Percentiles rank a stretch among this genome's conserved stretches.
Conservation (phyloP, 768 basidiomycete genomes). For the Lentinula edodes region DNA sequence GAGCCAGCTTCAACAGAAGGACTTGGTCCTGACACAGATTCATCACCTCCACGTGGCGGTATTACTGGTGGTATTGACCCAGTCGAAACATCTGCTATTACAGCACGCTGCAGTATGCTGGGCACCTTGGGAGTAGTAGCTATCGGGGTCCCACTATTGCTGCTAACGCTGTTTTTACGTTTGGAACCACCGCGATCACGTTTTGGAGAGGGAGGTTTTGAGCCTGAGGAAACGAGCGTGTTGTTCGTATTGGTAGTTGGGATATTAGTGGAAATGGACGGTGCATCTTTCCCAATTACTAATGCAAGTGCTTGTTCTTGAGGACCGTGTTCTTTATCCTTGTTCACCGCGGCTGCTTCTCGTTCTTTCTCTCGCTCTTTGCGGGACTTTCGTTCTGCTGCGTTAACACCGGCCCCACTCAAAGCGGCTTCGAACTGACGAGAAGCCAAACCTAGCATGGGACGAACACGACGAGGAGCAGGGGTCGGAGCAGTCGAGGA, state of each 20-base stretch:
- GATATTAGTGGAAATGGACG: not conserved
- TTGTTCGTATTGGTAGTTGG: not conserved
- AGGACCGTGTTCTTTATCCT: constrained; percentile 12
- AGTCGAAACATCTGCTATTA: constrained; percentile 11
- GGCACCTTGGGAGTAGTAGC: constrained; percentile 17
- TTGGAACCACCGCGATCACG: constrained; percentile 9
- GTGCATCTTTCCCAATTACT: not conserved
- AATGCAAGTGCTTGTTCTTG: constrained; percentile 9
- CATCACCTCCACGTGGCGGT: not conserved
- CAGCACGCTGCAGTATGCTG: constrained; percentile 24
- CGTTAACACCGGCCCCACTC: constrained; percentile 54
- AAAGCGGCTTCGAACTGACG: constrained; percentile 73
- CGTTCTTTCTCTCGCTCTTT: constrained; percentile 20
- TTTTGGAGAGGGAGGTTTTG: not conserved
- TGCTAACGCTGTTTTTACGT: constrained; percentile 2
- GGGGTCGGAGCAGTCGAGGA: constrained; percentile 17
- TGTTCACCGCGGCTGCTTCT: not conserved
- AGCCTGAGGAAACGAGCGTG: too few relatives aligned
- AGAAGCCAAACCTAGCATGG: constrained; percentile 56
- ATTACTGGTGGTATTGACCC: not conserved
- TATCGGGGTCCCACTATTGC: constrained; percentile 6
- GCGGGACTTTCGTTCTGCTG: constrained; percentile 15
- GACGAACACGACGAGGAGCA: constrained; percentile 41
- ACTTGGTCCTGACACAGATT: not conserved
- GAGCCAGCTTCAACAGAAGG: not conserved